Base-by-base conservation (phyloP, 805 yeast genomes). In the Sungouiozyma ichnusensis region DNA sequence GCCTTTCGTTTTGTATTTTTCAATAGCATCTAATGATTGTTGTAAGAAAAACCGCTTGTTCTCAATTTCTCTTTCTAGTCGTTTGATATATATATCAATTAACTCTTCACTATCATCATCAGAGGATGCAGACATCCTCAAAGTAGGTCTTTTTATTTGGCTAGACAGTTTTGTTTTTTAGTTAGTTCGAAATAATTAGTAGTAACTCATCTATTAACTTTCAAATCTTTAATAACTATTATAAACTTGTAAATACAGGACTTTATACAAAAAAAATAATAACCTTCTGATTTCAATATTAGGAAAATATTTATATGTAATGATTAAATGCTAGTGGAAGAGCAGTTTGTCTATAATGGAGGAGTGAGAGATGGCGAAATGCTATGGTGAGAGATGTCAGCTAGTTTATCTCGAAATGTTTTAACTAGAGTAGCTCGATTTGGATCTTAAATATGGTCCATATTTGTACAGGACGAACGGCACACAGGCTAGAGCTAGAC, bases 391-490 rank as follows among this genome's bases (percentile, higher is more conserved):
- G n/a, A n/a, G n/a, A n/a, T n/a, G n/a, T n/a, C n/a, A n/a, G n/a
- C n/a, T n/a, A n/a, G n/a, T n/a, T n/a, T n/a, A n/a, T n/a, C n/a
- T n/a, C n/a, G 6, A 14, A 36, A 7, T n/a, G n/a, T 3, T 27
- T 17, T 37, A 37, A 37, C 31, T 20, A 27, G 39, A 20, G 19
- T 27, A 42, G 15, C 16, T 87, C 84, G 48, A 45, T 37, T 36
- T 45, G 20, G 45, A 20, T 42, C 74, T 58, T 48, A 69, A 59
- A 42, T 58, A 55, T 1, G 73, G 71, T 17, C 75, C 74, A 43
- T 65, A 64, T 44, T 61, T 49, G 49, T 65, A 66, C 41, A 75
- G 62, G 9, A 68, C 46, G 18, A 73, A 64, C 4, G 80, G 79
- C 39, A 75, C 69, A 2, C 62, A 51, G 20, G 71, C 62, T 64